Percentiles rank a stretch among this genome's conserved stretches.
These are phyloP conservation scores for Corylus avellana DNA, from an alignment of 306 rosid species.

Conservation along the genomic window DNA sequence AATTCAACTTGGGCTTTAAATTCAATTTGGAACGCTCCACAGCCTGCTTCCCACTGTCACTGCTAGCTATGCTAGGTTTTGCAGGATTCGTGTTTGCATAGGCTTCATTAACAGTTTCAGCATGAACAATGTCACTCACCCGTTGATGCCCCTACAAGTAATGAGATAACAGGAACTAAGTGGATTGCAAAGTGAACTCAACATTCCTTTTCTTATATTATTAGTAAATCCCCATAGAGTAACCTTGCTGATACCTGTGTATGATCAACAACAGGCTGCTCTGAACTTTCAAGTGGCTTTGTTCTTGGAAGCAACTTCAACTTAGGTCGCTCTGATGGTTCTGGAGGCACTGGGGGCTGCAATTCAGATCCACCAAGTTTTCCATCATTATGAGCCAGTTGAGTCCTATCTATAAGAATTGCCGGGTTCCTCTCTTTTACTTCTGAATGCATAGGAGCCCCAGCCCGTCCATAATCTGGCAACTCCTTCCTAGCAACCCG, in stretches of 20 bases:
- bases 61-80: slow-evolving; percentile 53
- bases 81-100: slow-evolving; percentile 46
- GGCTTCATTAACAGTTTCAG: slow-evolving; percentile 52
- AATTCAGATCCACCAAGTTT: slow-evolving; percentile 52
- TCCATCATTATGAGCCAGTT: slow-evolving; percentile 40
- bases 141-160: slow-evolving; percentile 42
- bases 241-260: slow-evolving; percentile 56
- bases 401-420: slow-evolving; percentile 41
- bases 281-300: slow-evolving; percentile 59
- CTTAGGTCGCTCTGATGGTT: slow-evolving; percentile 69
- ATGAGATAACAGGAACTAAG: slow-evolving; percentile 28
- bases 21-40: slow-evolving; percentile 87
- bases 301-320: slow-evolving; percentile 75
- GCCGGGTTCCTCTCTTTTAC: slow-evolving; percentile 40
- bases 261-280: slow-evolving; percentile 45
- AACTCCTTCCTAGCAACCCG: slow-evolving; percentile 61
- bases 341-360: slow-evolving; percentile 44
- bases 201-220: background rate
- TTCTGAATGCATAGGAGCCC: slow-evolving; percentile 43
- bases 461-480: slow-evolving; percentile 48
- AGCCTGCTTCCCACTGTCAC: slow-evolving; percentile 61
- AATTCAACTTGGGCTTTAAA: slow-evolving; percentile 86
- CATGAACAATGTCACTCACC: slow-evolving; percentile 43
- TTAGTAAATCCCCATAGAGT: background rate
- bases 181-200: background rate